Conservation (phyloP, 352 stramenopile genomes). For the Pythium angustatum region DNA sequence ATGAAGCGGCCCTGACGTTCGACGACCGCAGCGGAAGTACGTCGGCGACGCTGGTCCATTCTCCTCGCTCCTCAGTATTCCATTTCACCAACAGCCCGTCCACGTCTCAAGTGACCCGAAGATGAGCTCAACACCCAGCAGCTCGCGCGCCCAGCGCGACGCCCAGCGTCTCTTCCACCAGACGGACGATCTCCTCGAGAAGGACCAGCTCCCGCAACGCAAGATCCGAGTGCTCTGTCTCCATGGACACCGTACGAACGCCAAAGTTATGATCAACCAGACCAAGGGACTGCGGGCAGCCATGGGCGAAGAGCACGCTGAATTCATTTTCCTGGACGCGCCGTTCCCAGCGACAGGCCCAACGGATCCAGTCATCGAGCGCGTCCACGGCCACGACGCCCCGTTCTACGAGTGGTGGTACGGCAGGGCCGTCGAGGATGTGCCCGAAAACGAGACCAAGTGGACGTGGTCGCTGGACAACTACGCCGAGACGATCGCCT, state of each 20-base stretch:
- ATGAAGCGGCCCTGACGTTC: neutral
- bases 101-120: neutral
- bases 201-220: conserved; percentile 6
- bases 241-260: conserved; percentile 37
- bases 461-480: conserved; percentile 41
- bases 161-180: conserved; percentile 2
- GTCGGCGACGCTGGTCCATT: too few species aligned
- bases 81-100: neutral
- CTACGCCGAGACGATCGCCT: conserved; percentile 39
- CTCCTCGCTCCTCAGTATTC: neutral
- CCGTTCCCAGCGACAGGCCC: conserved; percentile 20
- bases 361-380: conserved; percentile 25
- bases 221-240: conserved; percentile 33
- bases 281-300: conserved; percentile 27
- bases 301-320: conserved; percentile 29
- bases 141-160: neutral
- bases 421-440: conserved; percentile 17
- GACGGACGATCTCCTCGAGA: neutral
- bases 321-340: conserved; percentile 36
- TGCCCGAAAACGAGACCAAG: conserved; percentile 24
- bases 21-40: neutral
- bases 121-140: conserved; percentile 17
- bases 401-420: conserved; percentile 57
- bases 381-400: conserved; percentile 29
- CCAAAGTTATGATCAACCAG: conserved; percentile 34